Base-by-base conservation (phyloP, 805 yeast species). In the Starmerella floricola region DNA sequence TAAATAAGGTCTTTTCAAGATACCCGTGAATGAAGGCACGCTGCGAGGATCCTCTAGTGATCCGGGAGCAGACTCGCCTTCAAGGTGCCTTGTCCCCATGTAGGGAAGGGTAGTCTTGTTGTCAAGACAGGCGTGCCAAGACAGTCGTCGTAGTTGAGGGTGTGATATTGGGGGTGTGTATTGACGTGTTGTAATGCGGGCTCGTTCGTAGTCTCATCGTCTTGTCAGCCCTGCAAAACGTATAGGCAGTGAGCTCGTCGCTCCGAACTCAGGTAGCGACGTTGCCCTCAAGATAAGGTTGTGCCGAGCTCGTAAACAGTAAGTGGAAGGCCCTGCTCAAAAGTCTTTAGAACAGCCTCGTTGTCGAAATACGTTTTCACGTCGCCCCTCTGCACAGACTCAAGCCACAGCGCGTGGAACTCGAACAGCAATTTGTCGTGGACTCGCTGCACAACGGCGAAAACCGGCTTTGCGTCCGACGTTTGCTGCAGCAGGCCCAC, bases 371-470 rank as follows among this genome's bases (percentile, higher is more conserved):
- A 59, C 12, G 49, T 42, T 18, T 38, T 46, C n/a, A 59, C 48
- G 6, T 12, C 11, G 3, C 55, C 55, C 3, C 23, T 8, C 16
- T n/a, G 29, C 4, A 51, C 48, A 26, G 46, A 47, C 5, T 18
- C 27, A n/a, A 34, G 30, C 63, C 63, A 59, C 8, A 17, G 26
- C 19, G 21, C 42, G 39, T 59, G 62, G 48, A 59, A 59, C 15
- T 39, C 30, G 11, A 28, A 3, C 21, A 57, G 34, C 17, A 52
- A 26, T 16, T n/a, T n/a, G 12, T 33, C 36, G 41, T 57, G 60
- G 13, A 54, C 26, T 2, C 28, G 23, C 3, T 39, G 34, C n/a
- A 51, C 29, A 1, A 19, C 12, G 4, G 16, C 33, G 10, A 36
- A 40, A 43, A 45, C 38, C 8, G n/a, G 19, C 12, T 26, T 13